Evolutionary conservation across 2,329 filamentous ascomycete genomes (phyloP).

Genomic region (Colletotrichum ledebouriae): DNA sequence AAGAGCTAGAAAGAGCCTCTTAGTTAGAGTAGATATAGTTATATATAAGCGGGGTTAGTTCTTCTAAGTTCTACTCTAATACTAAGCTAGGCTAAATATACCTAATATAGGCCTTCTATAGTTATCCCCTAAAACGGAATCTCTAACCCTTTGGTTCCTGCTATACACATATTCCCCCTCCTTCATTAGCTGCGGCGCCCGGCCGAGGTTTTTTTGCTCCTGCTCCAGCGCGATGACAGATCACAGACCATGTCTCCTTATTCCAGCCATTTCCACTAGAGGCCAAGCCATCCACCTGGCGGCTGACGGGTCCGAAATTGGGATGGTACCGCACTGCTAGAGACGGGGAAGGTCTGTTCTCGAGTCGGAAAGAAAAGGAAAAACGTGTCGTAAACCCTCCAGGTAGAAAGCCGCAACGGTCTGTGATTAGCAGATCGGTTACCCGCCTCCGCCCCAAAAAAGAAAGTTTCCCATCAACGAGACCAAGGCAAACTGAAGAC

Average conservation of each 20-base stretch:
- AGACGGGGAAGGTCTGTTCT: conserved; percentile 2
- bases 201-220: not conserved
- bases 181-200: not conserved
- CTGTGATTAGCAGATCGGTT: conserved; percentile 27
- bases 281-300: conserved; percentile 3
- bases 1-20: no score
- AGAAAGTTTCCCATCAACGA: conserved; percentile 16
- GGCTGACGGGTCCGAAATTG: conserved; percentile 26
- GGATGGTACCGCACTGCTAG: not conserved
- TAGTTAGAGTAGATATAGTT: no score
- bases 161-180: no score
- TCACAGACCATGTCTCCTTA: conserved; percentile 15
- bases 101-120: no score
- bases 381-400: not conserved
- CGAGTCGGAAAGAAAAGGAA: conserved; percentile 14
- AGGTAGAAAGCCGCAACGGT: conserved; percentile 15
- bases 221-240: conserved; percentile 5
- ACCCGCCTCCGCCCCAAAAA: conserved; percentile 19
- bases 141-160: no score
- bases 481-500: not conserved
- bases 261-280: conserved; percentile 20
- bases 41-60: no score
- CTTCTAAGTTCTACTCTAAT: no score
- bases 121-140: no score
- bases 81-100: no score